These are phyloP conservation scores for Xerocomus brunneocitrinus DNA, from an alignment of 768 basidiomycete species.

Conservation along the genomic window DNA sequence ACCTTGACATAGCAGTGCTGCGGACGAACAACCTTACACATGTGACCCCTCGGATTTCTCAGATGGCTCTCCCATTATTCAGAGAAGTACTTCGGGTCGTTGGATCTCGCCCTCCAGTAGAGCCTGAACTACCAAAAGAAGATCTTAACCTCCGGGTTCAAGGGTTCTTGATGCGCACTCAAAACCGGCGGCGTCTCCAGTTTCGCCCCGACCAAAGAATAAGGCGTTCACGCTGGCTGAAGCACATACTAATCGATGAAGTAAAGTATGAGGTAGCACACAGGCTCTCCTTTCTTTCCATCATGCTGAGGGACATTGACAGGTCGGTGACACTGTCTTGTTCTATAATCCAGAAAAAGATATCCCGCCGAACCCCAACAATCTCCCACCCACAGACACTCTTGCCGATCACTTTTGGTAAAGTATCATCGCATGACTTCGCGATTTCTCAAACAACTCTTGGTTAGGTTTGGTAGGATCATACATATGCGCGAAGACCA, in stretches of 20 bases:
- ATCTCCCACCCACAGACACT: constrained; percentile 36
- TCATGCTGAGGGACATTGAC: constrained; percentile 1
- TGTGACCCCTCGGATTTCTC: constrained; percentile 58
- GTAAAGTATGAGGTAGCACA: constrained; percentile 39
- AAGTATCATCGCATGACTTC: neutral
- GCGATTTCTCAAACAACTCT: neutral
- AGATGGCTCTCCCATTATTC: constrained; percentile 48
- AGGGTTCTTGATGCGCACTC: constrained; percentile 19
- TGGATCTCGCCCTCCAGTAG: constrained; percentile 36
- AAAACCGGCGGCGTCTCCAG: constrained; percentile 11
- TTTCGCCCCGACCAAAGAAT: constrained; percentile 33
- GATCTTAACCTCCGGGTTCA: constrained; percentile 17
- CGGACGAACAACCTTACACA: constrained; percentile 54
- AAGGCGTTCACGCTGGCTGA: constrained; percentile 33
- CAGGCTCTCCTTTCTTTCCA: neutral
- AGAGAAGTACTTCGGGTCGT: constrained; percentile 52
- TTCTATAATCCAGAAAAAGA: constrained; percentile 37
- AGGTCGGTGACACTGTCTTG: constrained; percentile 65
- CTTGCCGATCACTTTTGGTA: constrained; percentile 67
- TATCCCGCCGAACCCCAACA: constrained; percentile 32
- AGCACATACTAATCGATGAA: constrained; percentile 40
- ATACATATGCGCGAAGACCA: constrained; percentile 44
- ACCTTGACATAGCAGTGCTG: constrained; percentile 55
- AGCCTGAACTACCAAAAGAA: constrained; percentile 10
- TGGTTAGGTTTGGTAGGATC: constrained; percentile 63